Conservation (phyloP, 495 filamentous ascomycete genomes). For the Penicillium dipodomyicola region DNA sequence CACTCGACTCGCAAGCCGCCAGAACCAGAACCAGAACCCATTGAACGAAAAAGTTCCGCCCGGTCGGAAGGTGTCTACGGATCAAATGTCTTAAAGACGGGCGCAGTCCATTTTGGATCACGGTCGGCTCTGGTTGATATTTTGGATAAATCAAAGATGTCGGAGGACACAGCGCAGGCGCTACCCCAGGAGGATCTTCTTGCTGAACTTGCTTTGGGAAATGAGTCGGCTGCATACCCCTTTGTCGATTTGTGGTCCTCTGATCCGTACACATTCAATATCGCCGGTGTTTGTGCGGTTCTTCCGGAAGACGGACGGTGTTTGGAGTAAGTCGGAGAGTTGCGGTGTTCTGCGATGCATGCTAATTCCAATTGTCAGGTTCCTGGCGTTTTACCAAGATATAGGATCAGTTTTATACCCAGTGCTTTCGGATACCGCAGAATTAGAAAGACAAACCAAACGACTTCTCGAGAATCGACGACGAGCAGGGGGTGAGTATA, state of each 20-base stretch:
- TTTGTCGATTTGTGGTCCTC: constrained; percentile 65
- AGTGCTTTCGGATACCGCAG: constrained; percentile 66
- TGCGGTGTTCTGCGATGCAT: neutral
- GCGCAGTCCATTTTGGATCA: constrained; percentile 56
- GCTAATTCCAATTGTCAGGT: constrained; percentile 36
- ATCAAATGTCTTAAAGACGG: constrained; percentile 41
- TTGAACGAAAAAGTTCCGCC: constrained; percentile 21
- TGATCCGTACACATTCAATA: constrained; percentile 65
- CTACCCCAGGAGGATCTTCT: constrained; percentile 77
- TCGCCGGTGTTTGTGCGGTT: constrained; percentile 65
- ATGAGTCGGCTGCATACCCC: constrained; percentile 74
- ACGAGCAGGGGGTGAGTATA: constrained; percentile 44
- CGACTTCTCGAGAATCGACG: constrained; percentile 66
- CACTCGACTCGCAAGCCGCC: constrained; percentile 29
- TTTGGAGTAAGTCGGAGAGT: constrained; percentile 45
- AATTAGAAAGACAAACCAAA: constrained; percentile 63
- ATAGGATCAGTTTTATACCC: constrained; percentile 78
- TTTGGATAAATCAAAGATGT: constrained; percentile 39
- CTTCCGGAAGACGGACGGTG: constrained; percentile 64
- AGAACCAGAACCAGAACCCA: constrained; percentile 21
- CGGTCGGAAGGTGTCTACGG: constrained; percentile 49
- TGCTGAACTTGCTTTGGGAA: constrained; percentile 76
- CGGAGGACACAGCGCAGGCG: constrained; percentile 44
- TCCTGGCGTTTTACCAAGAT: constrained; percentile 72
- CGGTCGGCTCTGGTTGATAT: constrained; percentile 55